phyloP scores from a whole-genome alignment of 352 stramenopile species.

The Globisporangium splendens region DNA sequence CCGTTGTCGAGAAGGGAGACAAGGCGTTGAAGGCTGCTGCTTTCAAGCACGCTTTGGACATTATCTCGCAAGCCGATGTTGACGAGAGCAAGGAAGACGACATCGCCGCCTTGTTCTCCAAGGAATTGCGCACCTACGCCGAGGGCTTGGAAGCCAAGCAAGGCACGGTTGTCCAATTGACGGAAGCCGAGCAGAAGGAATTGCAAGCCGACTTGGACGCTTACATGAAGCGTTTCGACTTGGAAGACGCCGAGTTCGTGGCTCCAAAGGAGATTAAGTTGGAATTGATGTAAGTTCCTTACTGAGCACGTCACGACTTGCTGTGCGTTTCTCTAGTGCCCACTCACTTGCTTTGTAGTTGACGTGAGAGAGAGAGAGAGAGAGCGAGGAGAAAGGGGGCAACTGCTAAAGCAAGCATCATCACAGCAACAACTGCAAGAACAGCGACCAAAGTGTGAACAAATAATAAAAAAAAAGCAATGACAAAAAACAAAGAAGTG shows the following conservation, averaged over 20 bases:
- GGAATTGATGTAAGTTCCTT: conserved; percentile 71
- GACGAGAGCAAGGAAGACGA: conserved; percentile 84
- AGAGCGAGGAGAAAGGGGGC: not conserved
- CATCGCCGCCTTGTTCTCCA: conserved; percentile 75
- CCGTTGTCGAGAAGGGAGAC: conserved; percentile 72
- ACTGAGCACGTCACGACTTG: conserved; percentile 1
- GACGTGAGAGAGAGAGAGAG: not conserved
- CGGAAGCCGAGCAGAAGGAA: conserved; percentile 73
- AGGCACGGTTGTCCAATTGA: conserved; percentile 72
- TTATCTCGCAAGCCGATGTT: conserved; percentile 59
- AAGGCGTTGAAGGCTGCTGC: conserved; percentile 82
- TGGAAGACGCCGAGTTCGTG: conserved; percentile 79
- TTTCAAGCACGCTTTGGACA: conserved; percentile 84
- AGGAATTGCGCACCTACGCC: conserved; percentile 80
- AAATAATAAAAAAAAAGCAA: conserved; percentile 17
- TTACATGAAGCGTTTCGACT: conserved; percentile 85
- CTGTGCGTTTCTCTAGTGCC: conserved; percentile 3
- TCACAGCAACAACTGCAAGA: not conserved
- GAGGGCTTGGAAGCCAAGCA: conserved; percentile 74
- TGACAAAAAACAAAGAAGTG: conserved; percentile 5
- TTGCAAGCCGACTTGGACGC: conserved; percentile 80
- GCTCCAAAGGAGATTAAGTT: conserved; percentile 82
- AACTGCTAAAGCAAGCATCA: not conserved
- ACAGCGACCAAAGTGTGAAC: conserved; percentile 6
- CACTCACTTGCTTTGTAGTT: not conserved